These are phyloP conservation scores for Taxawa tesnikishii DNA, from an alignment of 2,329 filamentous ascomycete species.

Conservation along the genomic window DNA sequence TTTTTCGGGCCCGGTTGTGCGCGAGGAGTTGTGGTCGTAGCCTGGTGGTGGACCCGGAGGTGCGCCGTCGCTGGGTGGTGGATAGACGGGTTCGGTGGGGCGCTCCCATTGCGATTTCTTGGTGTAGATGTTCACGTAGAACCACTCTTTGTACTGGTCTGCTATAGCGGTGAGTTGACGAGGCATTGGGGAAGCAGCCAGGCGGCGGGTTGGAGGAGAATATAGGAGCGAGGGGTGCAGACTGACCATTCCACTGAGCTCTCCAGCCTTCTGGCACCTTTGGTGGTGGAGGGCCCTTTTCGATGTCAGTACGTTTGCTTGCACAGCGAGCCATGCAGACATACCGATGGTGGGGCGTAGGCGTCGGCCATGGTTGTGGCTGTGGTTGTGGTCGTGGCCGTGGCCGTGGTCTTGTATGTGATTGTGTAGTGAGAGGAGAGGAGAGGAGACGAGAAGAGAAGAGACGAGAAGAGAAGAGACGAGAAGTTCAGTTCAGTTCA, in stretches of 20 bases:
- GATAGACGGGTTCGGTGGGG: constrained; percentile 56
- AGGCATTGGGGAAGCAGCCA: too few species aligned
- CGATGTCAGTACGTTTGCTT: constrained; percentile 1
- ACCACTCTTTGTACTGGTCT: constrained; percentile 82
- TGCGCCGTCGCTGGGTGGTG: constrained; percentile 28
- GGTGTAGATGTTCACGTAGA: constrained; percentile 81
- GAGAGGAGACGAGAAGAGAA: too few species aligned
- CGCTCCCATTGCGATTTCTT: constrained; percentile 87
- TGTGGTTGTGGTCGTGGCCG: neutral
- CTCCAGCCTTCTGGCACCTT: constrained; percentile 69
- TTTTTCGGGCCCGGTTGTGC: constrained; percentile 33
- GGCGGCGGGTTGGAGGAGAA: neutral
- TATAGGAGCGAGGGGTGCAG: neutral
- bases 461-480: too few species aligned
- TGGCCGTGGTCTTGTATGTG: too few species aligned
- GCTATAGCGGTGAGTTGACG: too few species aligned
- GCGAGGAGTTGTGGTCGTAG: constrained; percentile 40
- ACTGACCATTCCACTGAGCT: constrained; percentile 56
- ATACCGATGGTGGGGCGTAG: constrained; percentile 7
- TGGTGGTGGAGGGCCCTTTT: constrained; percentile 44
- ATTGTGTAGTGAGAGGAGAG: too few species aligned
- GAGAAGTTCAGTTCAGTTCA: too few species aligned
- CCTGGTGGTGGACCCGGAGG: constrained; percentile 52
- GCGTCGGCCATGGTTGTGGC: constrained; percentile 6
- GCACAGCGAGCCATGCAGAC: neutral